These are phyloP conservation scores for Rubia peregrina DNA, from an alignment of 305 asterid species.

Conservation along the genomic window DNA sequence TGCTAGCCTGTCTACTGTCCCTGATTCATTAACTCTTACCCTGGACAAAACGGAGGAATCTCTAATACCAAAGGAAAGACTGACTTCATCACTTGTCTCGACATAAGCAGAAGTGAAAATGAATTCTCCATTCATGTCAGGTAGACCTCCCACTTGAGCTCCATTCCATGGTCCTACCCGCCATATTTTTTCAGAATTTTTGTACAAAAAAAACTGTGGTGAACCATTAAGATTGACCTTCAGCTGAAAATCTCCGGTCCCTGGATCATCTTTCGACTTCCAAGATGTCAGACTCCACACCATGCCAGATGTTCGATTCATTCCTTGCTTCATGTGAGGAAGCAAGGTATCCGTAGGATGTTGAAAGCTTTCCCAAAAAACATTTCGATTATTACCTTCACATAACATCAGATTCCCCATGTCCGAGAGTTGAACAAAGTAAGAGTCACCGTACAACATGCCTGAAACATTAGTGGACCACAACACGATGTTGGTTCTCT, in stretches of 20 bases:
- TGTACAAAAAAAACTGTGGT: constrained; percentile 23
- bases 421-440: constrained; percentile 21
- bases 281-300: constrained; percentile 29
- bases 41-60: constrained; percentile 26
- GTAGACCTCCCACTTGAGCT: constrained; percentile 25
- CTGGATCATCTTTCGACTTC: constrained; percentile 29
- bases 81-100: constrained; percentile 25
- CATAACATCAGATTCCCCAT: constrained; percentile 26
- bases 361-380: constrained; percentile 33
- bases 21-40: constrained; percentile 29
- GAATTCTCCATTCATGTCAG: constrained; percentile 29
- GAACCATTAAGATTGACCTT: constrained; percentile 29
- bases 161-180: constrained; percentile 38
- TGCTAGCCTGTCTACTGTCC: constrained; percentile 24
- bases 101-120: constrained; percentile 25
- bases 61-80: constrained; percentile 16
- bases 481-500: neutral
- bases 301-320: constrained; percentile 23
- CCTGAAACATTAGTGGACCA: constrained; percentile 27
- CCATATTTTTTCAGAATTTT: constrained; percentile 19
- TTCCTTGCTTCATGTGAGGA: constrained; percentile 31
- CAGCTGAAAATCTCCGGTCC: constrained; percentile 20
- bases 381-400: constrained; percentile 5
- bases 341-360: constrained; percentile 29
- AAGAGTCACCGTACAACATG: neutral